Conservation (phyloP, 257 asterid species). For the Thymus mandschuricus region DNA sequence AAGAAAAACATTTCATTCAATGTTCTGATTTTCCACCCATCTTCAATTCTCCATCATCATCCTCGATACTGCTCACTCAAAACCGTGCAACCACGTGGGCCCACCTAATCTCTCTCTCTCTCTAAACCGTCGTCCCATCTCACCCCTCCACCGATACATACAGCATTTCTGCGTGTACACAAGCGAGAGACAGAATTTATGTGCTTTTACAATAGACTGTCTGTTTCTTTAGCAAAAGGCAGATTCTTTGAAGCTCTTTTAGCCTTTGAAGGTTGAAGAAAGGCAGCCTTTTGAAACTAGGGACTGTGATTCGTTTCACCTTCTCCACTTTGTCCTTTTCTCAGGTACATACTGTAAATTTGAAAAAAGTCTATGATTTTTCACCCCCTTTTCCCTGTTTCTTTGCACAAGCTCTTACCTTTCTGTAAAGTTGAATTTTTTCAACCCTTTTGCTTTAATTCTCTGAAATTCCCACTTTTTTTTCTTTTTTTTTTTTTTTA, state of each 20-base stretch:
- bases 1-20: too few relatives aligned
- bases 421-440: conserved; percentile 39
- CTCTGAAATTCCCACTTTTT: conserved; percentile 30
- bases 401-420: conserved; percentile 37
- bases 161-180: conserved; percentile 28
- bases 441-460: conserved; percentile 30
- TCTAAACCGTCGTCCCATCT: conserved; percentile 17
- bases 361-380: conserved; percentile 37
- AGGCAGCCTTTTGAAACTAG: conserved; percentile 29
- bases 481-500: conserved; percentile 11
- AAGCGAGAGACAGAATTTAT: conserved; percentile 7
- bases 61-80: conserved; percentile 35
- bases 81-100: conserved; percentile 54
- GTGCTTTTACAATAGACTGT: neutral
- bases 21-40: neutral
- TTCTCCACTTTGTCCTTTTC: conserved; percentile 46
- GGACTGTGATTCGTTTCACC: conserved; percentile 36
- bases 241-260: conserved; percentile 40
- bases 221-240: conserved; percentile 28
- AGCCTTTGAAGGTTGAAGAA: conserved; percentile 33
- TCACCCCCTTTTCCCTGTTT: conserved; percentile 10
- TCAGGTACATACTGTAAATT: conserved; percentile 44
- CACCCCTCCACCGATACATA: conserved; percentile 30
- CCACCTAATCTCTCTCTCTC: conserved; percentile 41
- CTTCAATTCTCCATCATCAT: conserved; percentile 23